phyloP scores from a whole-genome alignment of 441 rosid genomes.

The Metrosideros polymorpha region DNA sequence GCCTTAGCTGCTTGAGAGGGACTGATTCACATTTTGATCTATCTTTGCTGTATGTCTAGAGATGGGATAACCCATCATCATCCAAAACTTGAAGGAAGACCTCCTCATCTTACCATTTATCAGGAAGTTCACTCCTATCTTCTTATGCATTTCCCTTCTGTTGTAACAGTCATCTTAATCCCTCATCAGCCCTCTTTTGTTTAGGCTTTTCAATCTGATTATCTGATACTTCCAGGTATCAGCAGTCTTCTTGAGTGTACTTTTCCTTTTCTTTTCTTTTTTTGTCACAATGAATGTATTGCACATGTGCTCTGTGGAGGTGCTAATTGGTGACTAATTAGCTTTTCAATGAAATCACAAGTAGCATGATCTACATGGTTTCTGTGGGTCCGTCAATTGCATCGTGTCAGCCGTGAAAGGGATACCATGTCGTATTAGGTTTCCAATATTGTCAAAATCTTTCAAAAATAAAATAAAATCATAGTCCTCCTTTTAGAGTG shows the following conservation, averaged over 20 bases:
- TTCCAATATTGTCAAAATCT: neutral
- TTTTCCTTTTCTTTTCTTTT: rapidly evolving
- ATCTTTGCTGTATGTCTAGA: neutral
- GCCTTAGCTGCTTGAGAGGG: neutral
- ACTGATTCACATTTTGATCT: neutral
- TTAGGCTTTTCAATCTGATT: neutral
- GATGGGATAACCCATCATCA: neutral
- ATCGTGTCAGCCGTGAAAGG: rapidly evolving
- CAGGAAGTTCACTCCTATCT: neutral
- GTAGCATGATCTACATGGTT: neutral
- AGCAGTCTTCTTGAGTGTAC: neutral
- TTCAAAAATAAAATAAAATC: neutral
- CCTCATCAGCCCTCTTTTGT: neutral
- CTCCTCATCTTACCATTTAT: neutral
- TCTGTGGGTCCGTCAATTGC: neutral
- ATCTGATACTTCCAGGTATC: neutral
- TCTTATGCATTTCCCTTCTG: neutral
- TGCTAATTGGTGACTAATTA: neutral
- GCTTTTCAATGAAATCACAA: rapidly evolving
- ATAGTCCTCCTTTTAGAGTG: neutral
- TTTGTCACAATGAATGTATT: neutral
- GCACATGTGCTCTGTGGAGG: neutral
- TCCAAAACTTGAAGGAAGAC: neutral
- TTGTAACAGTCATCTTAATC: neutral
- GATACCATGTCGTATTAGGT: neutral